Evolutionary conservation across 768 basidiomycete species (phyloP).

Genomic region (Boletellus ananiceps): DNA sequence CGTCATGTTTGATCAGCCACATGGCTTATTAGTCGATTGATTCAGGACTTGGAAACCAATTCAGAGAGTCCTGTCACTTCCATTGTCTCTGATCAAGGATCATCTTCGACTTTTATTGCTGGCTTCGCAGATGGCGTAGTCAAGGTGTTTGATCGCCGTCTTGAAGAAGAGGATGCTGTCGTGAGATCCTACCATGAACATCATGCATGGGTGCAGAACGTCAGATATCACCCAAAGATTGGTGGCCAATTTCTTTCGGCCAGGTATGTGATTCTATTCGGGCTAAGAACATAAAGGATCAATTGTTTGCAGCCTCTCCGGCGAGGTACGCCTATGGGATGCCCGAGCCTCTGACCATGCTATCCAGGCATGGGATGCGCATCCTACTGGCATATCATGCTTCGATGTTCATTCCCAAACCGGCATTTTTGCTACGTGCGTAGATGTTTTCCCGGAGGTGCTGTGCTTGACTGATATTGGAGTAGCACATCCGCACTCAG

Average conservation of each 20-base stretch:
- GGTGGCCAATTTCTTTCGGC: slow-evolving; percentile 76
- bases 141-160: slow-evolving; percentile 87
- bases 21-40: background rate
- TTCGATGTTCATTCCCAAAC: slow-evolving; percentile 85
- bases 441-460: slow-evolving; percentile 6
- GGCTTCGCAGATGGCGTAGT: slow-evolving; percentile 92
- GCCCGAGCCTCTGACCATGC: slow-evolving; percentile 60
- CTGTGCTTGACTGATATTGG: slow-evolving; percentile 4
- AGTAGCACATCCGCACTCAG: slow-evolving; percentile 57
- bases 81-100: slow-evolving; percentile 71
- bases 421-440: slow-evolving; percentile 82
- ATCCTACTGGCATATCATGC: slow-evolving; percentile 69
- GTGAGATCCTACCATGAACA: slow-evolving; percentile 68
- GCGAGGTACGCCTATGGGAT: slow-evolving; percentile 91
- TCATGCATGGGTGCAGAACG: slow-evolving; percentile 92
- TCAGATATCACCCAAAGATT: slow-evolving; percentile 72
- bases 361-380: slow-evolving; percentile 57
- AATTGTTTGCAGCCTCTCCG: slow-evolving; percentile 62
- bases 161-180: slow-evolving; percentile 78
- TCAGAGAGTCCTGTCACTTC: slow-evolving; percentile 88
- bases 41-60: slow-evolving; percentile 83
- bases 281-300: background rate
- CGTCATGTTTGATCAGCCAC: background rate
- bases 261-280: slow-evolving; percentile 47
- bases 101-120: slow-evolving; percentile 77